A percentile compares a stretch with the other conserved stretches of the same genome.
These are phyloP conservation scores for Pistacia atlantica DNA, from an alignment of 345 rosid species.

Conservation along the genomic window DNA sequence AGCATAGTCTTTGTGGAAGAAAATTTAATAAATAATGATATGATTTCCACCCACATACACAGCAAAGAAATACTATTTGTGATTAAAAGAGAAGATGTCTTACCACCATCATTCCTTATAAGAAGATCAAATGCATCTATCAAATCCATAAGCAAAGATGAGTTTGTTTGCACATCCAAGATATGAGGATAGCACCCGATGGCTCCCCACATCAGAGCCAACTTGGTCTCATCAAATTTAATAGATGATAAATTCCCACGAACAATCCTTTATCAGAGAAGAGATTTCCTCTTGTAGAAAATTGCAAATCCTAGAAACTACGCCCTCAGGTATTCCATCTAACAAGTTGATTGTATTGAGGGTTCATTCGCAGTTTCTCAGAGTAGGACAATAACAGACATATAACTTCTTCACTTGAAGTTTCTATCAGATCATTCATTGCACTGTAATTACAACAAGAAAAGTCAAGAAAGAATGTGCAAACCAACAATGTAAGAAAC, in stretches of 20 bases:
- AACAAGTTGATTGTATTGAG: slow-evolving; percentile 28
- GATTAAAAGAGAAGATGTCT: slow-evolving; percentile 16
- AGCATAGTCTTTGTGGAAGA: not conserved
- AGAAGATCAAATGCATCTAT: slow-evolving; percentile 54
- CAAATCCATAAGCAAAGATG: slow-evolving; percentile 50
- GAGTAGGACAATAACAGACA: slow-evolving; percentile 55
- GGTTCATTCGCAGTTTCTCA: slow-evolving; percentile 56
- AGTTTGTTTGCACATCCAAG: slow-evolving; percentile 36
- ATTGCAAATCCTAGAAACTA: slow-evolving; percentile 38
- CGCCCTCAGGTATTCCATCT: slow-evolving; percentile 45
- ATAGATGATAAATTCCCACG: slow-evolving; percentile 31
- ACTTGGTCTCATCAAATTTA: slow-evolving; percentile 36
- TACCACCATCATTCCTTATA: slow-evolving; percentile 52
- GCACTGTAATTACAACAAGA: slow-evolving; percentile 56
- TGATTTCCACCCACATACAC: not conserved
- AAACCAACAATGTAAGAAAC: slow-evolving; percentile 9
- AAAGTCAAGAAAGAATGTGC: slow-evolving; percentile 23
- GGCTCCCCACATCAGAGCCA: slow-evolving; percentile 76
- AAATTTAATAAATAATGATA: slow-evolving; percentile 4
- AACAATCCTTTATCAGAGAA: slow-evolving; percentile 31
- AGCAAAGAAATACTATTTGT: not conserved
- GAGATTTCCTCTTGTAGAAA: slow-evolving; percentile 44
- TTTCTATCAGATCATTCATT: slow-evolving; percentile 61
- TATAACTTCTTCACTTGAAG: slow-evolving; percentile 60
- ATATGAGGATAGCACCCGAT: slow-evolving; percentile 64